Evolutionary conservation across 768 basidiomycete species (phyloP), one percentile per base, ranked within the genome.

Genomic region (Boletus rubropictus): DNA sequence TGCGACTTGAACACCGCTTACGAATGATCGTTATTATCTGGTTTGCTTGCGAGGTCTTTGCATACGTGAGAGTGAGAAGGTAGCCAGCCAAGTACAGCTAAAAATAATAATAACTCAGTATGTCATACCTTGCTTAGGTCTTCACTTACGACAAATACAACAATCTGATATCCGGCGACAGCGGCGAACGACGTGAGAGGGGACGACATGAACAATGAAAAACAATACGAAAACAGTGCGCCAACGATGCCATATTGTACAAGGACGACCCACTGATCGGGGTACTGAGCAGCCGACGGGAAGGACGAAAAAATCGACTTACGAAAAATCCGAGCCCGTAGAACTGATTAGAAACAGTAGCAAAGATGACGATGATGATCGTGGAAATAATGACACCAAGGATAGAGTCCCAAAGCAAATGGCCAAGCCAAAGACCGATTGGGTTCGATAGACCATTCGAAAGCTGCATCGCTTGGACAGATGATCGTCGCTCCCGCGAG

Each of bases 381-480:
- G 83, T 83, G 1, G 86, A 74, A 18, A 79, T 60, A n/a, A 83
- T 63, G 14, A 82, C 53, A 4, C 77, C 74, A 49, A 78, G 74
- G 9, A 84, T 72, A 7, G 78, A 72, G 56, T 90, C 88, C 63
- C 85, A 87, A 58, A 84, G 67, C 14, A 89, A 71, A 64, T 90
- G 88, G 3, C 88, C 88, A 3, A 90, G 68, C 85, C 86, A 88
- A 36, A 89, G 68, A 3, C 83, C 85, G 39, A 80, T 62, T 17
- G 84, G 81, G 55, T 87, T 72, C 1, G 80, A 73, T 22, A 89
- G 64, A 1, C 87, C 87, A 60, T 89, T 87, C 29, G 83, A 85
- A 29, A 84, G 69, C 57, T 89, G 87, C 84, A 89, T 90, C 3
- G 86, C 83, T 60, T 89, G 85, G 0, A 89, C 84, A 37, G 69